Evolutionary conservation across 306 rosid genomes (phyloP).

Genomic region (Ormosia emarginata): DNA sequence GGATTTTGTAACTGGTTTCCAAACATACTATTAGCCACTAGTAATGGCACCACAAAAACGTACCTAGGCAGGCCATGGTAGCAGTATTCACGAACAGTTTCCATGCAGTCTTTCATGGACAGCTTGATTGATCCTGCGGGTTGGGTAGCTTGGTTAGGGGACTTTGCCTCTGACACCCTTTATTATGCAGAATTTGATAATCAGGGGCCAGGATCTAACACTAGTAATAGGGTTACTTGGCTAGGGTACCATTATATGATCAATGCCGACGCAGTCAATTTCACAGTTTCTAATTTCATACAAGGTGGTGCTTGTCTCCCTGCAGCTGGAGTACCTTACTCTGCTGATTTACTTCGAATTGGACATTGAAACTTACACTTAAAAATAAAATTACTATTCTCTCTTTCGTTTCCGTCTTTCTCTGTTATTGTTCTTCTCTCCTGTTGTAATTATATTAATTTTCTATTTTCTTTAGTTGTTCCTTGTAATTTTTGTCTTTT

Average conservation of each 20-base stretch:
- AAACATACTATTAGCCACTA: too few species aligned
- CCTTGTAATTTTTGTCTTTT: background rate
- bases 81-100: constrained; percentile 35
- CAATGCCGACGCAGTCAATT: constrained; percentile 18
- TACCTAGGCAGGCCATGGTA: constrained; percentile 57
- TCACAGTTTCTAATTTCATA: constrained; percentile 37
- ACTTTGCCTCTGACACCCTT: constrained; percentile 39
- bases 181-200: constrained; percentile 45
- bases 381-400: background rate
- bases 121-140: constrained; percentile 38
- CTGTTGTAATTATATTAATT: background rate
- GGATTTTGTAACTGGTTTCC: too few species aligned
- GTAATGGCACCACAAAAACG: constrained; percentile 22
- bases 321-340: constrained; percentile 31
- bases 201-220: constrained; percentile 35
- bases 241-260: constrained; percentile 31
- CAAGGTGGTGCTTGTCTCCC: constrained; percentile 42
- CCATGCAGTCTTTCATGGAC: constrained; percentile 46
- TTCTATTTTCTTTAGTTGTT: background rate
- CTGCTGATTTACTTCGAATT: constrained; percentile 19
- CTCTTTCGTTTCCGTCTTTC: background rate
- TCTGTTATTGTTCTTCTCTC: background rate
- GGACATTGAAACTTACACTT: background rate
- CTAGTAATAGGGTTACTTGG: constrained; percentile 40
- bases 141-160: constrained; percentile 44